Conservation (phyloP, 2,329 filamentous ascomycete genomes). For the Epicoccum nigrum region DNA sequence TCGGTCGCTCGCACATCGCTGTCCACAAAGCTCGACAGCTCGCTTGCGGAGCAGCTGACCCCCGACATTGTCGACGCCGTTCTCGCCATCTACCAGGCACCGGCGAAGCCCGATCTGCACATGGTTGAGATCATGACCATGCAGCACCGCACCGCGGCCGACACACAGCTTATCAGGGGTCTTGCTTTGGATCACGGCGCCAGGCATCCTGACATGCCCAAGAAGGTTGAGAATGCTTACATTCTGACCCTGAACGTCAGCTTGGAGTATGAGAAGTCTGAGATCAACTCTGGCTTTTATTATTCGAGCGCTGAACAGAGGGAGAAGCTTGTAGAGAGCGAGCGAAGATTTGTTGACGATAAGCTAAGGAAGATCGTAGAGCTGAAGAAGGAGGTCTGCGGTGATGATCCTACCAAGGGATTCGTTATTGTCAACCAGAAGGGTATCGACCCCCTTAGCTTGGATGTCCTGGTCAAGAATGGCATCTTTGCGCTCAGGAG, state of each 20-base stretch:
- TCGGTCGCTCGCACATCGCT: conserved; percentile 94
- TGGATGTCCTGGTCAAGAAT: conserved; percentile 97
- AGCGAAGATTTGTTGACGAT: conserved; percentile 92
- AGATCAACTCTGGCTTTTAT: conserved; percentile 99
- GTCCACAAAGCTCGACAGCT: conserved; percentile 90
- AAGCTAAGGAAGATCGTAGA: conserved; percentile 98
- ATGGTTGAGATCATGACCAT: conserved; percentile 99
- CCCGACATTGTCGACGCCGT: conserved; percentile 97
- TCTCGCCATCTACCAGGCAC: conserved; percentile 87
- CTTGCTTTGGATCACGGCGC: conserved; percentile 94
- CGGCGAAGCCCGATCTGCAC: conserved; percentile 92
- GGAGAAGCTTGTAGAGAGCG: conserved; percentile 97
- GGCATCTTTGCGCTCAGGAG: conserved; percentile 92
- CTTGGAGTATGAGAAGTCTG: conserved; percentile 97
- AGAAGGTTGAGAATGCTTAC: conserved; percentile 91
- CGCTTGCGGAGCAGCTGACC: conserved; percentile 87
- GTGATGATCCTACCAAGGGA: conserved; percentile 87
- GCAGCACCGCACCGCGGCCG: conserved; percentile 95
- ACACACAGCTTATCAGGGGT: conserved; percentile 94
- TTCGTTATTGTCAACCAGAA: conserved; percentile 99
- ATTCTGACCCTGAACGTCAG: conserved; percentile 96
- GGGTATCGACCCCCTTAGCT: conserved; percentile 93
- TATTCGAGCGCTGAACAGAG: conserved; percentile 96
- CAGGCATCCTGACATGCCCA: conserved; percentile 97
- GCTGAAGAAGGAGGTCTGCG: conserved; percentile 96